Percentiles rank a stretch among this genome's conserved stretches.
Evolutionary conservation across 495 filamentous ascomycete genomes (phyloP).

Genomic region (Neurospora discreta): DNA sequence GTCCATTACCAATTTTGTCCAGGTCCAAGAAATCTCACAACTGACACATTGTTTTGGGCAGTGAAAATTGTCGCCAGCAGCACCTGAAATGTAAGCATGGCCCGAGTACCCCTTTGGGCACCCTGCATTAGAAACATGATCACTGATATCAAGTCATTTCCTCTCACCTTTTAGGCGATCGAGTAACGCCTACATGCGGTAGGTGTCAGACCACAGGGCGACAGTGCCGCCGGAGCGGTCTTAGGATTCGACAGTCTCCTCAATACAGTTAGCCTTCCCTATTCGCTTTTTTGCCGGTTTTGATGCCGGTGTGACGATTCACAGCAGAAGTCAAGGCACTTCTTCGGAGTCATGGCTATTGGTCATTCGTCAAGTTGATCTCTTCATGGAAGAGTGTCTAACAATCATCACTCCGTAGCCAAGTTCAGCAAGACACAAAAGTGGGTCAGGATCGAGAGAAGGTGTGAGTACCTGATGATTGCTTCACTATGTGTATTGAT

Average conservation of each 20-base stretch:
- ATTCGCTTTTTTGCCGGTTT: neutral
- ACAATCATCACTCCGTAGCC: slow-evolving; percentile 1
- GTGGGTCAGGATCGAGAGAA: slow-evolving; percentile 21
- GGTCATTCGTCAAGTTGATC: neutral
- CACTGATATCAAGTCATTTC: neutral
- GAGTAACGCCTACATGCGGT: slow-evolving; percentile 30
- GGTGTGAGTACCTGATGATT: slow-evolving; percentile 12
- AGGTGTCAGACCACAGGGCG: slow-evolving; percentile 19
- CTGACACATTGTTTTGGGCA: slow-evolving; percentile 9
- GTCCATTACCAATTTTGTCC: neutral
- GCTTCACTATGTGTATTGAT: neutral
- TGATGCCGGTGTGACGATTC: neutral
- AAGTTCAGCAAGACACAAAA: slow-evolving; percentile 18
- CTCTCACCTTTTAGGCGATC: slow-evolving; percentile 26
- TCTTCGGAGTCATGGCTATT: neutral
- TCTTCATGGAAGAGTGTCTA: neutral
- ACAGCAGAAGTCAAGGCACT: neutral
- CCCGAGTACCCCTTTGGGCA: neutral
- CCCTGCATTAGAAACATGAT: neutral
- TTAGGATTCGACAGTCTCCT: slow-evolving; percentile 17
- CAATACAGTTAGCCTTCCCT: neutral
- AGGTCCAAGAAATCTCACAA: neutral
- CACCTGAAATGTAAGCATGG: slow-evolving; percentile 33
- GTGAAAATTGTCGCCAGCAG: slow-evolving; percentile 34
- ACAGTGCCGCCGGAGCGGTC: slow-evolving; percentile 13